Conservation (phyloP, 2,329 filamentous ascomycete species). For the Ambrosiella beaveri region DNA sequence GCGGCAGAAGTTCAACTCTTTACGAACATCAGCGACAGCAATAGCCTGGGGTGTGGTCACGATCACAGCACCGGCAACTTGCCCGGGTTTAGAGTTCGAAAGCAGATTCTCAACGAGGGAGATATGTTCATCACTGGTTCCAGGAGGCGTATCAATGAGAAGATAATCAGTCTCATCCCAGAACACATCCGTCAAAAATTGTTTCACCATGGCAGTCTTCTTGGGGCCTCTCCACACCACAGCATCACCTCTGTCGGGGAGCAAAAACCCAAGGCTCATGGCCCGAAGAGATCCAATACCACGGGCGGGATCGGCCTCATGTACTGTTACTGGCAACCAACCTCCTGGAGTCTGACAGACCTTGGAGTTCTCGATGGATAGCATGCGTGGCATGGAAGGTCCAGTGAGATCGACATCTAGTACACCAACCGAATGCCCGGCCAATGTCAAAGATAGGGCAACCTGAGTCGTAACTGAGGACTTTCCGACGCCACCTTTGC, state of each 20-base stretch:
- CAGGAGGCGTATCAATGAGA: constrained; percentile 87
- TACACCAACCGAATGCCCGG: constrained; percentile 79
- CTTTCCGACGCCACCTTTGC: constrained; percentile 96
- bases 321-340: constrained; percentile 79
- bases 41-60: constrained; percentile 95
- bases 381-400: constrained; percentile 87
- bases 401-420: constrained; percentile 94
- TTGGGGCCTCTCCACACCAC: constrained; percentile 97
- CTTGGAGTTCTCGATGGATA: constrained; percentile 74
- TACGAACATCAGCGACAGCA: constrained; percentile 80
- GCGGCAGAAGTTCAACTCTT: constrained; percentile 82
- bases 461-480: constrained; percentile 95
- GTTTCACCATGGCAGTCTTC: constrained; percentile 96
- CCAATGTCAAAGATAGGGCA: constrained; percentile 69
- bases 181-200: constrained; percentile 81
- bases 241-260: constrained; percentile 68
- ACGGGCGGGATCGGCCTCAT: constrained; percentile 36
- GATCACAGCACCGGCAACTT: constrained; percentile 74
- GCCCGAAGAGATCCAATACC: constrained; percentile 52
- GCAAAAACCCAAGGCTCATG: constrained; percentile 86
- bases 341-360: constrained; percentile 82
- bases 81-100: constrained; percentile 40
- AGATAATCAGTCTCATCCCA: constrained; percentile 85
- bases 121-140: constrained; percentile 94
- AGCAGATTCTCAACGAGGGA: constrained; percentile 77